These are phyloP conservation scores for Exophiala xenobiotica DNA, from an alignment of 2,329 filamentous ascomycete genomes.

Conservation along the genomic window DNA sequence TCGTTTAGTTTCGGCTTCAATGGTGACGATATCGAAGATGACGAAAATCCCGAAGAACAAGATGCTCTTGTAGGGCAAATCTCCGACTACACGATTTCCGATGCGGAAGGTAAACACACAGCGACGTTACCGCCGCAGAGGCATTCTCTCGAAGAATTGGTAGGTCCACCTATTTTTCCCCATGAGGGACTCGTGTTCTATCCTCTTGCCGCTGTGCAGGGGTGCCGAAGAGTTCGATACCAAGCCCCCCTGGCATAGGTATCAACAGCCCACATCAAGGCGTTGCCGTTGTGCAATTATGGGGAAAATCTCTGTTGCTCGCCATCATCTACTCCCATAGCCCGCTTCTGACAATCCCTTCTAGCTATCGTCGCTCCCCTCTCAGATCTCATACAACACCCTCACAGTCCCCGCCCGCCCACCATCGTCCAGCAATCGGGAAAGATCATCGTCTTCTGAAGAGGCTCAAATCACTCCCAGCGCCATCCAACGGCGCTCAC, in stretches of 20 bases:
- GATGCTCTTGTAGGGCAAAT: conserved; percentile 10
- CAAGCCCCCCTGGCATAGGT: not conserved
- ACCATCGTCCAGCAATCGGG: too few relatives aligned
- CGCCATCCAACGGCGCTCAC: conserved; percentile 49
- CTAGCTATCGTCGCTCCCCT: conserved; percentile 40
- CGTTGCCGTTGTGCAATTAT: not conserved
- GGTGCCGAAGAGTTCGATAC: not conserved
- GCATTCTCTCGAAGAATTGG: conserved; percentile 50
- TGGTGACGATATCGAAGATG: conserved; percentile 58
- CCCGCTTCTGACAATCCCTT: conserved; percentile 8
- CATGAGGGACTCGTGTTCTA: not conserved
- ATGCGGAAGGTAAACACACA: conserved; percentile 9
- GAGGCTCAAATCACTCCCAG: not conserved
- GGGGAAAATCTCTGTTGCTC: not conserved
- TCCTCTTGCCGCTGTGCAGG: not conserved
- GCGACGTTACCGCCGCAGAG: conserved; percentile 38
- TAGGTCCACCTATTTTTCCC: conserved; percentile 36
- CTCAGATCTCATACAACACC: conserved; percentile 59
- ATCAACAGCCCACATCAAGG: not conserved
- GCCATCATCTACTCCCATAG: conserved; percentile 1
- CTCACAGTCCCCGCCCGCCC: conserved; percentile 41
- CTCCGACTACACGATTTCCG: conserved; percentile 14
- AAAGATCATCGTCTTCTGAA: too few relatives aligned
- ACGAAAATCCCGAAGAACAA: conserved; percentile 28
- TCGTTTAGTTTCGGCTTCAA: conserved; percentile 59